Percentiles rank a stretch among this genome's conserved stretches.
Conservation (phyloP, 202 grass and related monocot species). For the Zizania palustris region DNA sequence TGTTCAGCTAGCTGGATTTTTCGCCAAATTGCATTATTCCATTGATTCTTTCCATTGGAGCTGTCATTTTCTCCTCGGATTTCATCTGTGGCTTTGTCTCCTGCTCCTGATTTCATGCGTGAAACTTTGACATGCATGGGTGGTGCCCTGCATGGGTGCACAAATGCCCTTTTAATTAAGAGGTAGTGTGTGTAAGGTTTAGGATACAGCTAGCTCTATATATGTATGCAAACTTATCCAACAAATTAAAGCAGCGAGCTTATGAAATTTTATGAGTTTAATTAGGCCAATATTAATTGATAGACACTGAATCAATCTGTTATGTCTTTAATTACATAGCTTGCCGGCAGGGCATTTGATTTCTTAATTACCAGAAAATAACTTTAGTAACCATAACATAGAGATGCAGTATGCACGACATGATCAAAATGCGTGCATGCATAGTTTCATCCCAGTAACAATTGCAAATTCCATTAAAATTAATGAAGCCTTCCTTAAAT, state of each 20-base stretch:
- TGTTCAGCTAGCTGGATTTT: slow-evolving; percentile 11
- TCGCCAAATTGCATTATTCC: background rate
- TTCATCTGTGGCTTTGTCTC: slow-evolving; percentile 28
- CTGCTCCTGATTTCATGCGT: slow-evolving; percentile 45
- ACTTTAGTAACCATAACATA: background rate
- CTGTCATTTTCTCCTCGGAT: slow-evolving; percentile 2
- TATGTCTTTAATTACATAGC: background rate
- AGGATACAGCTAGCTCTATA: background rate
- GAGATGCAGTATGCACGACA: background rate
- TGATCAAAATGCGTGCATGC: background rate
- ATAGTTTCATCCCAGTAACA: too few species aligned
- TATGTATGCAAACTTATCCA: background rate
- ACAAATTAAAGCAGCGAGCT: background rate
- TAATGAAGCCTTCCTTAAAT: background rate
- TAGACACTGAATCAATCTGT: too few species aligned
- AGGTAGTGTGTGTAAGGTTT: background rate
- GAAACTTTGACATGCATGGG: background rate
- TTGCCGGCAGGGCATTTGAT: background rate
- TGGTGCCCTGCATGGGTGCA: background rate
- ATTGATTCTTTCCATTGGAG: slow-evolving; percentile 10
- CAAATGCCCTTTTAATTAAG: background rate
- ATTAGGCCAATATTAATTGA: too few species aligned
- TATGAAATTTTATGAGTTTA: slow-evolving; percentile 4
- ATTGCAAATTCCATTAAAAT: background rate
- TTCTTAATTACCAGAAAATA: background rate